A percentile compares a stretch with the other conserved stretches of the same genome.
These are phyloP conservation scores for Panicum miliaceum DNA, from an alignment of 176 grass and related monocot genomes.

Conservation along the genomic window DNA sequence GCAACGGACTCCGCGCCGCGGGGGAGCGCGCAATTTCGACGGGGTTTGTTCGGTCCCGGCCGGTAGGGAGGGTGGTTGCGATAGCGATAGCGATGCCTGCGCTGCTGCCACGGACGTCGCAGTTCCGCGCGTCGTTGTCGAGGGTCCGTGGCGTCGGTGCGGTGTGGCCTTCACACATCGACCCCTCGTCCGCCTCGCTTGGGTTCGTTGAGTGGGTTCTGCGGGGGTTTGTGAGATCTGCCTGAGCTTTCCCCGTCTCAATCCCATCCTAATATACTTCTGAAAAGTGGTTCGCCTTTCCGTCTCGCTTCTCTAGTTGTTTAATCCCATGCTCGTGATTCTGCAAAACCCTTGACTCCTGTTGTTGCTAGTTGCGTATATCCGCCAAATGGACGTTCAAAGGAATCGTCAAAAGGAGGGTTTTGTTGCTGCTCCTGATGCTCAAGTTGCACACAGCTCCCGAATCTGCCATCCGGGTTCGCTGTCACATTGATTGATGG, in stretches of 20 bases:
- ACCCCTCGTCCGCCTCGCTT: not conserved
- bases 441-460: not conserved
- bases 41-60: constrained; percentile 12
- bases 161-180: not conserved
- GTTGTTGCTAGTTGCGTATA: constrained; percentile 11
- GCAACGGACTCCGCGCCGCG: not conserved
- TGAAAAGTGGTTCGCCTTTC: constrained; percentile 39
- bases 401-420: not conserved
- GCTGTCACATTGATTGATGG: not conserved
- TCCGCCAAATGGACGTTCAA: not conserved
- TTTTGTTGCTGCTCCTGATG: not conserved
- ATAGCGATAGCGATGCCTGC: constrained; percentile 44
- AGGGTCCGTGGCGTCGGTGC: not conserved
- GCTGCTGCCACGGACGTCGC: not conserved
- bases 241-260: constrained; percentile 38
- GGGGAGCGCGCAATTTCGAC: not conserved
- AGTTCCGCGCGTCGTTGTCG: constrained; percentile 52
- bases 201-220: not conserved
- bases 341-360: constrained; percentile 34
- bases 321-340: constrained; percentile 38
- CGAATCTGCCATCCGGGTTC: constrained; percentile 12
- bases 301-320: constrained; percentile 22
- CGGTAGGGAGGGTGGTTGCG: not conserved
- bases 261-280: constrained; percentile 23
- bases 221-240: constrained; percentile 51